phyloP scores from a whole-genome alignment of 257 asterid species.

The Penstemon newberryi region DNA sequence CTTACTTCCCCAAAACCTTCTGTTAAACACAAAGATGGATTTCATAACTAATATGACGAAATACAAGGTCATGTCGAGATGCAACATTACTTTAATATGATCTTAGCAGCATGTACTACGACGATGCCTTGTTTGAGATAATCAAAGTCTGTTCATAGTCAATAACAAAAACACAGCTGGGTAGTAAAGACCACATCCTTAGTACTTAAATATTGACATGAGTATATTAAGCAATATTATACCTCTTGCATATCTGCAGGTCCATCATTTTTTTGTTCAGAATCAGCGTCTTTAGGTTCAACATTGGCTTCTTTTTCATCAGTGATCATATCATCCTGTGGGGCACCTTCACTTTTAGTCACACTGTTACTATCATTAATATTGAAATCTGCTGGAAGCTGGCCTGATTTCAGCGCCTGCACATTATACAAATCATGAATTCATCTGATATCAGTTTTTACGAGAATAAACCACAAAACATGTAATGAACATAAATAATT shows the following conservation, averaged over 20 bases:
- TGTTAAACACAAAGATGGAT: too few species aligned
- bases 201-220: too few species aligned
- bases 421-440: slow-evolving; percentile 17
- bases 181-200: too few species aligned
- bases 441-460: background rate
- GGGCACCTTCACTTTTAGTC: slow-evolving; percentile 42
- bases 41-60: too few species aligned
- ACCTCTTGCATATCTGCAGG: slow-evolving; percentile 23
- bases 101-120: too few species aligned
- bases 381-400: slow-evolving; percentile 83
- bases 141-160: too few species aligned
- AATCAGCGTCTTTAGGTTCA: slow-evolving; percentile 1
- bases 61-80: too few species aligned
- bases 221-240: background rate
- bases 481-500: background rate
- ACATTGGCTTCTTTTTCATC: slow-evolving; percentile 21
- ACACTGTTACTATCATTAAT: slow-evolving; percentile 42
- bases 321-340: slow-evolving; percentile 14
- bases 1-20: too few species aligned
- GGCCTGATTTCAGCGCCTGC: slow-evolving; percentile 96
- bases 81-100: too few species aligned
- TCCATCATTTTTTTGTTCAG: slow-evolving; percentile 16
- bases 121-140: too few species aligned
- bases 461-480: background rate
- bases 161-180: too few species aligned